phyloP scores from a whole-genome alignment of 331 rosid genomes.

The Dryas integrifolia region DNA sequence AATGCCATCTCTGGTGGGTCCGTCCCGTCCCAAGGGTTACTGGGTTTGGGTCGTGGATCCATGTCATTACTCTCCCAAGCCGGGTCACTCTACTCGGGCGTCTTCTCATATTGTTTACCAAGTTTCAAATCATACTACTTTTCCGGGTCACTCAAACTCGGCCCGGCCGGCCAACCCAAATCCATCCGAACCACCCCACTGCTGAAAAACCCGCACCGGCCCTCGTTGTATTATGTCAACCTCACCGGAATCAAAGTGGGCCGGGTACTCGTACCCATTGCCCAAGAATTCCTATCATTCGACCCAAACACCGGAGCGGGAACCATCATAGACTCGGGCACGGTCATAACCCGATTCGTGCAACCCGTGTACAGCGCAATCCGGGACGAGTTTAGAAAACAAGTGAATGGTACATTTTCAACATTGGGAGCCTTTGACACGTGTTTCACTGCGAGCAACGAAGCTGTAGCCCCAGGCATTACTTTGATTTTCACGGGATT shows the following conservation, averaged over 20 bases:
- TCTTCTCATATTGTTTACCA: constrained; percentile 83
- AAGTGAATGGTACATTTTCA: constrained; percentile 56
- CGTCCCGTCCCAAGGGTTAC: constrained; percentile 71
- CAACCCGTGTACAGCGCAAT: constrained; percentile 58
- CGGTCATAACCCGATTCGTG: constrained; percentile 73
- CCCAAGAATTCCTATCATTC: constrained; percentile 42
- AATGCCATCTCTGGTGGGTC: constrained; percentile 48
- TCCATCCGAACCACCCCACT: constrained; percentile 75
- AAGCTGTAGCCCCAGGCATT: constrained; percentile 49
- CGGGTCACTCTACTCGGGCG: constrained; percentile 56
- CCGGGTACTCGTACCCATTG: constrained; percentile 39
- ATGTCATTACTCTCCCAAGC: constrained; percentile 66
- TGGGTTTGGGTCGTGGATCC: constrained; percentile 91
- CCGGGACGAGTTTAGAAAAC: constrained; percentile 80
- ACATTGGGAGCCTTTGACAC: constrained; percentile 84
- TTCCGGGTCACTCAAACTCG: constrained; percentile 84
- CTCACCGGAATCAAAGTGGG: constrained; percentile 76
- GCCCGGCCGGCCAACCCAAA: constrained; percentile 76
- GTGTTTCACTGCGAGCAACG: constrained; percentile 51
- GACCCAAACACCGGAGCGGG: constrained; percentile 69
- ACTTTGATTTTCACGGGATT: constrained; percentile 57
- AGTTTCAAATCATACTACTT: constrained; percentile 85
- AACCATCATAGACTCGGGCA: constrained; percentile 84
- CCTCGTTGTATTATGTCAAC: constrained; percentile 77
- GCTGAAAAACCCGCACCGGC: constrained; percentile 66